Base-by-base conservation (phyloP, 2,329 filamentous ascomycete genomes). In the Eutypa lata region DNA sequence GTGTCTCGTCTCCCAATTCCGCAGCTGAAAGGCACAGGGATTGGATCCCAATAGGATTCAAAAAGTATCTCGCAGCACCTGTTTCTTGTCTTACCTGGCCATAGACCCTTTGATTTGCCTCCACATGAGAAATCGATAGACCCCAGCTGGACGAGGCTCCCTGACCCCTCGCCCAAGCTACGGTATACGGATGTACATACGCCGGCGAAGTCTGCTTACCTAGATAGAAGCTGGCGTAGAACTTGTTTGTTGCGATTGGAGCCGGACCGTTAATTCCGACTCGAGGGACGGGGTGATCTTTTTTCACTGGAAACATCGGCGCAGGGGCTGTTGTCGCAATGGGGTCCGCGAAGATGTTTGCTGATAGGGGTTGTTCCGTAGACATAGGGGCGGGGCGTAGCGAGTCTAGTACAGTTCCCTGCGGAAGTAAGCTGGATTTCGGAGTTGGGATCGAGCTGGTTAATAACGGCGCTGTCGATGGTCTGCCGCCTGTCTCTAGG, bases 1-100 rank as follows among this genome's bases (percentile, higher is more conserved):
- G 69, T 0, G 89, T 90, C 13, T 73, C 76, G 2, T 72, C 64
- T 3, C 79, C 82, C 8, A 97, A 79, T 65, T 96, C 91, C 16
- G 75, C 73, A 1, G 92, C 92, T 0, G 91, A 94, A 10, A 97
- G 73, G 26, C 91, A 81, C 28, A 97, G 67, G 1, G 89, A 90
- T 64, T 95, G 88, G 24, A 95, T 88, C 0, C 89, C 89, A 43
- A 94, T 75, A 0, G 93, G 91, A 62, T 90, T 94, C 65, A 88
- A 80, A 61, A 89, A 97, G 66, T 88, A 97, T 26, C 80, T 73
- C 1, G 80, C 78, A 3, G 89, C 86, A 8, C 79, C 82, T 0
- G 80, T 80, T 31, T 77, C 76, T 24, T 70, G 71, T 48, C 76
- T 73, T 54, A 78, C 76, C 5, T 79, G 75, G 8, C 90, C 91